Base-by-base conservation (phyloP, 805 yeast species). In the Ogataea polymorpha region DNA sequence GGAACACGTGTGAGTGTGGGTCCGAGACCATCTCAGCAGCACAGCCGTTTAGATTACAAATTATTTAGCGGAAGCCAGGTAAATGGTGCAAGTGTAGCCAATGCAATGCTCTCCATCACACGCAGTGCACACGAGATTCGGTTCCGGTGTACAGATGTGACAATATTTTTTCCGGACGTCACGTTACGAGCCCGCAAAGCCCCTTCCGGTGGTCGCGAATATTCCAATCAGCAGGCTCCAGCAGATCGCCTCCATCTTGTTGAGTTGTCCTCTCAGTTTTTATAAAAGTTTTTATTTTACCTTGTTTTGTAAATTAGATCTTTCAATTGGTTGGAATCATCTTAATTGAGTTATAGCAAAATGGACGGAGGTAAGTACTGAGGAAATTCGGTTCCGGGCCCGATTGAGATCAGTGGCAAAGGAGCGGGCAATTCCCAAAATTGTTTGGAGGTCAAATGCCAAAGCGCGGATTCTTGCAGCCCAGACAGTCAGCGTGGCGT, bases 311-410 rank as follows among this genome's bases (percentile, higher is more conserved):
- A 37, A 33, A 33, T 32, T 37, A 32, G 45, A 46, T 41, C 46
- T 38, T 39, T 37, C 49, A 48, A 43, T 46, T 45, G 44, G 45
- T 45, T 43, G 43, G 30, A 32, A 39, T 28, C 27, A 44, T 37
- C 41, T 32, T 48, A 41, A 42, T 46, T 40, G 43, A 34, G 39
- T 29, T 30, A 40, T 39, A 34, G 37, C 67, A 73, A 65, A 58
- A 74, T 75, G 80, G 80, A 75, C 74, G 77, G 78, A 65, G 78
- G 79, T 74, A 74, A 65, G 79, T 74, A 15, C 11, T 26, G n/a
- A 11, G 20, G 13, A 9, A 13, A 29, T 15, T 26, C 32, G 32
- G 32, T 5, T 6, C 7, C 14, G 25, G 12, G 17, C 32, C 17
- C 35, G 16, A 21, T 26, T 49, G 39, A 34, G 47, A 7, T 29